phyloP scores from a whole-genome alignment of 2,329 filamentous ascomycete genomes.

The Hirsutella thompsonii region DNA sequence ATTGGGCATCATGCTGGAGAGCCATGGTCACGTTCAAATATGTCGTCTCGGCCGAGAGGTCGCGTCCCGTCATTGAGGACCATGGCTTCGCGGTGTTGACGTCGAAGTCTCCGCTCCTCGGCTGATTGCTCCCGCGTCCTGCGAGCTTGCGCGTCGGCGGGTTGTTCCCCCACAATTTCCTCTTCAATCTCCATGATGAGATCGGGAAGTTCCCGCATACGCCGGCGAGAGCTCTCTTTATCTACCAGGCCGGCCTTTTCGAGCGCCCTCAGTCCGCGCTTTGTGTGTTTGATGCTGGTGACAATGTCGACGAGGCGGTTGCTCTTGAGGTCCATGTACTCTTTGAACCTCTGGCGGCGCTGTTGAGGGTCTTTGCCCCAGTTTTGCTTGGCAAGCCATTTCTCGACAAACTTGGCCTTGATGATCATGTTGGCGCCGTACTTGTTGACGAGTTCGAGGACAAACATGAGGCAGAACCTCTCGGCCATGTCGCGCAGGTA shows the following conservation, averaged over 20 bases:
- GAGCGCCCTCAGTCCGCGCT: slow-evolving; percentile 36
- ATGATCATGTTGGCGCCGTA: slow-evolving; percentile 44
- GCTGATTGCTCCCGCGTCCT: slow-evolving; percentile 37
- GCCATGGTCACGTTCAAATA: slow-evolving; percentile 53
- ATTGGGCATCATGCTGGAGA: slow-evolving; percentile 17
- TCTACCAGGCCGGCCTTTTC: slow-evolving; percentile 34
- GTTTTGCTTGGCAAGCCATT: slow-evolving; percentile 61
- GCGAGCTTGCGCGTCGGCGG: slow-evolving; percentile 14
- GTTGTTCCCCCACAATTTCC: slow-evolving; percentile 10
- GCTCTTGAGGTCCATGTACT: slow-evolving; percentile 34
- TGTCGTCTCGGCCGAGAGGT: slow-evolving; percentile 61
- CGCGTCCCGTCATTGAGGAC: slow-evolving; percentile 78
- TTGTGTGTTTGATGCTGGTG: slow-evolving; percentile 32
- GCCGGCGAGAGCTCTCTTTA: slow-evolving; percentile 17
- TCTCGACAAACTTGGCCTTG: slow-evolving; percentile 53
- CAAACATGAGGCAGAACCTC: slow-evolving; percentile 44
- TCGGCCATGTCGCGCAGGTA: slow-evolving; percentile 48
- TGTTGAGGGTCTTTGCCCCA: slow-evolving; percentile 48
- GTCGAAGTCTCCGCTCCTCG: slow-evolving; percentile 59
- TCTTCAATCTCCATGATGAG: slow-evolving; percentile 20
- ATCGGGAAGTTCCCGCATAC: slow-evolving; percentile 16
- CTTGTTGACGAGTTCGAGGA: slow-evolving; percentile 45
- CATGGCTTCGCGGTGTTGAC: slow-evolving; percentile 76
- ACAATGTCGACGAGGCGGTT: slow-evolving; percentile 42
- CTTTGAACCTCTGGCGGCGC: slow-evolving; percentile 37